Base-by-base conservation (phyloP, 2,329 filamentous ascomycete species). In the Lachnellula willkommii region DNA sequence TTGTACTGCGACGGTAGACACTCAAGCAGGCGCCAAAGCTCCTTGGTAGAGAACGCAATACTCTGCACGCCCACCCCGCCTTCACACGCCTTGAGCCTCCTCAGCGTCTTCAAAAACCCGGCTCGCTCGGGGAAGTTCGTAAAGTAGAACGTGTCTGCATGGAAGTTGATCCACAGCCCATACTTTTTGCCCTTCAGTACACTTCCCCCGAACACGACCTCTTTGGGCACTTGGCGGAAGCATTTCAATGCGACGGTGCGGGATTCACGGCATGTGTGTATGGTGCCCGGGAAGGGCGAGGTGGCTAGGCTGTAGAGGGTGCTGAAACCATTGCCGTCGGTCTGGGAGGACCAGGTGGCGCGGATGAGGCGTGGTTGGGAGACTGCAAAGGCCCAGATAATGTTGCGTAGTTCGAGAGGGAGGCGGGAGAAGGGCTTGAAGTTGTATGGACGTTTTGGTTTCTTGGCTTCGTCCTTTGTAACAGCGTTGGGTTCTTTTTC, bases 81-180 rank as follows among this genome's bases (percentile, higher is more conserved):
- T 2, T 46, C 48, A 20, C 56, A 50, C 22, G 47, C 56, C 2
- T 47, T 48, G 14, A 61, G 17, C 5, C 49, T 37, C 9, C 52
- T 45, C 20, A 58, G 37, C 47, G 53, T 58, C 22, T 32, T 37
- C 3, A 50, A 6, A 47, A 62, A 60, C 2, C 47, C 32, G 5
- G 12, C 6, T 2, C 39, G 32, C 4, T 14, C 22, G 2, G 54
- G 55, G 17, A 56, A 53, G 14, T 55, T 54, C 14, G 53, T 47
- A 36, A 60, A 57, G 58, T 52, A 62, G 6, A 60, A n/a, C 1
- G 56, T 54, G 39, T 62, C 60, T 3, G 50, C 40, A 14, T 42
- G 37, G 37, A 53, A 56, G 35, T 60, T 60, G 45, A 59, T 28
- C 17, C 46, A 60, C 5, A 22, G 9, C n/a, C 17, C 42, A 22